phyloP scores from a whole-genome alignment of 1,284 basidiomycete species.

The Apiotrichum siamense region DNA sequence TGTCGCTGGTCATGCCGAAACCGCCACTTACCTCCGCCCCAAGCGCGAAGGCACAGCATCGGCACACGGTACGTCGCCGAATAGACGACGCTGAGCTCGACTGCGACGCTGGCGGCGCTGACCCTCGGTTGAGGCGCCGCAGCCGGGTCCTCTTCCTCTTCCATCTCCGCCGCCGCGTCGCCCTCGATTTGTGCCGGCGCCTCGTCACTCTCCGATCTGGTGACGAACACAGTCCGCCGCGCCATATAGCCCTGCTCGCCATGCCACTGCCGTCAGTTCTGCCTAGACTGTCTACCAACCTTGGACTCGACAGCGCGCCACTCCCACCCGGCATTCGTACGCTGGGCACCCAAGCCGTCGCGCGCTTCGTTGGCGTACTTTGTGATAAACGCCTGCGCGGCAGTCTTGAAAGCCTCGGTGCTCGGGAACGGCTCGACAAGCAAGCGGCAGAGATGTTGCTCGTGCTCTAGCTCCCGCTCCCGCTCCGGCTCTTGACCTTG shows the following conservation, averaged over 20 bases:
- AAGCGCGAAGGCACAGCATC: conserved; percentile 29
- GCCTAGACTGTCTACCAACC: conserved; percentile 2
- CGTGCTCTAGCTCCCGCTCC: too few relatives aligned
- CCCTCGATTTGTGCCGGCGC: too few relatives aligned
- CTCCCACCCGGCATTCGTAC: conserved; percentile 28
- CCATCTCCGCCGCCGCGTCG: background rate
- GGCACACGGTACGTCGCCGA: conserved; percentile 29
- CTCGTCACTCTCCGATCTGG: background rate
- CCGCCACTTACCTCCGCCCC: conserved; percentile 29
- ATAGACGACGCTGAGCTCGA: conserved; percentile 26
- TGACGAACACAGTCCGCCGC: conserved; percentile 6
- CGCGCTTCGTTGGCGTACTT: conserved; percentile 7
- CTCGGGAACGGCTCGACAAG: conserved; percentile 9
- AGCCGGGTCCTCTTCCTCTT: conserved; percentile 12
- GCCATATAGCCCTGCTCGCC: conserved; percentile 25
- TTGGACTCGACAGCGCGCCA: conserved; percentile 18
- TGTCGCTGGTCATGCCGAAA: background rate
- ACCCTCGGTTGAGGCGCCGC: conserved; percentile 6
- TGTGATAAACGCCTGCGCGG: conserved; percentile 4
- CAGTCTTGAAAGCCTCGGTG: conserved; percentile 3
- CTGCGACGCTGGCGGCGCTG: conserved; percentile 3
- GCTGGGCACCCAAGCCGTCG: conserved; percentile 5
- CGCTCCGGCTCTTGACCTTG: too few relatives aligned
- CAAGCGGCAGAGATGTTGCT: background rate
- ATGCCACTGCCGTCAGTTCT: conserved; percentile 10